These are phyloP conservation scores for Pichia terricola DNA, from an alignment of 1,139 yeast genomes.

Conservation along the genomic window DNA sequence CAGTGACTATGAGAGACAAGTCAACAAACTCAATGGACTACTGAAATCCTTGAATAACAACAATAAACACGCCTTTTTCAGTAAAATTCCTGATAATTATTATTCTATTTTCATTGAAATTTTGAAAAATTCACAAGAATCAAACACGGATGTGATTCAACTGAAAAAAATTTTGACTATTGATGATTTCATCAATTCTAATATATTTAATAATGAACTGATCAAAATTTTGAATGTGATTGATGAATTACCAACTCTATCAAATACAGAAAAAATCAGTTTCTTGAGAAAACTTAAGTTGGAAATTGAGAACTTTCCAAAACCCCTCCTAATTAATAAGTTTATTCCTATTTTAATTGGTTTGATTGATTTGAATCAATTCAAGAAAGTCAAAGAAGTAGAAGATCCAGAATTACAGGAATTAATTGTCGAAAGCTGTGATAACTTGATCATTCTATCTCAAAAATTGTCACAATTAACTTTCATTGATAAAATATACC, in stretches of 20 bases:
- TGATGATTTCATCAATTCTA: conserved; percentile 45
- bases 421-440: conserved; percentile 45
- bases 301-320: conserved; percentile 62
- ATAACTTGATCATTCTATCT: conserved; percentile 58
- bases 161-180: conserved; percentile 35
- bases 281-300: conserved; percentile 59
- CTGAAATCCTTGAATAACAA: conserved; percentile 7
- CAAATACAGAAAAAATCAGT: conserved; percentile 54
- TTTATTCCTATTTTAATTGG: conserved; percentile 62
- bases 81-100: conserved; percentile 23
- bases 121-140: conserved; percentile 19
- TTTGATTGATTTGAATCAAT: conserved; percentile 23
- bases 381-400: conserved; percentile 19
- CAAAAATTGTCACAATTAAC: conserved; percentile 61
- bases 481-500: conserved; percentile 63
- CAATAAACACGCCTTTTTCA: conserved; percentile 20
- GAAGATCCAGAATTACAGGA: conserved; percentile 33
- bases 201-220: conserved; percentile 67
- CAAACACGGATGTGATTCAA: conserved; percentile 31
- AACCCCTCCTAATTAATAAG: conserved; percentile 57
- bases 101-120: conserved; percentile 17
- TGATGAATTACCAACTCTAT: conserved; percentile 76
- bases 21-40: conserved; percentile 16
- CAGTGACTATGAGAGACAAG: conserved; percentile 23
- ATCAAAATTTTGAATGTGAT: conserved; percentile 74